These are phyloP conservation scores for Populus nigra DNA, from an alignment of 345 rosid species.

Conservation along the genomic window DNA sequence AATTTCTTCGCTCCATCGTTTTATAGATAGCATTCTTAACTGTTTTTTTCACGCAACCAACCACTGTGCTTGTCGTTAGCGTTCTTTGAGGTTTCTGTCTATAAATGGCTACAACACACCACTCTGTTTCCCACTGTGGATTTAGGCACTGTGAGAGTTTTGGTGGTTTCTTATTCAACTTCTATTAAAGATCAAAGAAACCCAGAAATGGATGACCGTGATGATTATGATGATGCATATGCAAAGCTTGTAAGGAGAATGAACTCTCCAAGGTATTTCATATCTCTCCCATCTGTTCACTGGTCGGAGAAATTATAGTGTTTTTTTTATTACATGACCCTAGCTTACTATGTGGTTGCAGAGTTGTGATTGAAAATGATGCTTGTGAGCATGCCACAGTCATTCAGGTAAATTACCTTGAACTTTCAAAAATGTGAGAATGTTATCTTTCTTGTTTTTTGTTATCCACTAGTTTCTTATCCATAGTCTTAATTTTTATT, in stretches of 20 bases:
- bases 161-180: not conserved
- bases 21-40: not conserved
- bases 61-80: not conserved
- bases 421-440: not conserved
- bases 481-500: not conserved
- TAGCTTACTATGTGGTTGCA: constrained; percentile 22
- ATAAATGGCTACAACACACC: not conserved
- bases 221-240: constrained; percentile 65
- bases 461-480: not conserved
- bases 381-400: constrained; percentile 70
- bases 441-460: not conserved
- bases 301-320: not conserved
- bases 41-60: not conserved
- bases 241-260: constrained; percentile 85
- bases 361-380: constrained; percentile 78
- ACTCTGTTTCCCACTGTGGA: not conserved
- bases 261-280: constrained; percentile 73
- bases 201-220: not conserved
- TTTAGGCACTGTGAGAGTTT: not conserved
- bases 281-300: not conserved
- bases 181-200: not conserved
- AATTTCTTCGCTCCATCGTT: constrained; percentile 26
- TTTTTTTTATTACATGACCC: not conserved
- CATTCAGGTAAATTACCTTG: constrained; percentile 46
- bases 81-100: not conserved